phyloP scores from a whole-genome alignment of 441 rosid genomes.

The Bruguiera hainesii region DNA sequence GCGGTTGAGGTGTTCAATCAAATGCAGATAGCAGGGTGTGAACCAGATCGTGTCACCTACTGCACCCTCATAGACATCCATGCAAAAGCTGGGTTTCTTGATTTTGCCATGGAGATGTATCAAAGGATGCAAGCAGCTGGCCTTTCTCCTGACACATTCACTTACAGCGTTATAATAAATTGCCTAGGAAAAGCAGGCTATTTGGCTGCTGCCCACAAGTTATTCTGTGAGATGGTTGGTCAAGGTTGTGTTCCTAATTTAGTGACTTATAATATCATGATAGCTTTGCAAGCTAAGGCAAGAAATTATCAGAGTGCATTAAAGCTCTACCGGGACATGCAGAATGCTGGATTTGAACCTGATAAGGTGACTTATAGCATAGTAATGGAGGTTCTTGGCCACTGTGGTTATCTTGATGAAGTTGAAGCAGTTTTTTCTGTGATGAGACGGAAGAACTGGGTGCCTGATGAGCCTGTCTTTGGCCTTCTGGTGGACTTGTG shows the following conservation, averaged over 20 bases:
- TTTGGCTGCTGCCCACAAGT: constrained; percentile 66
- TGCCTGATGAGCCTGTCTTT: constrained; percentile 89
- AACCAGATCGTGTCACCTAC: constrained; percentile 87
- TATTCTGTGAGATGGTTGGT: constrained; percentile 78
- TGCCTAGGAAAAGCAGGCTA: constrained; percentile 96
- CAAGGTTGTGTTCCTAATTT: constrained; percentile 83
- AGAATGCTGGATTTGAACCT: constrained; percentile 73
- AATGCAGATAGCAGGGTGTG: constrained; percentile 71
- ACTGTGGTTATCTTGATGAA: constrained; percentile 80
- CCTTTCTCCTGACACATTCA: constrained; percentile 86
- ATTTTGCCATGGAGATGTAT: constrained; percentile 82
- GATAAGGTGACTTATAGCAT: constrained; percentile 90
- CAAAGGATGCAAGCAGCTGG: constrained; percentile 73
- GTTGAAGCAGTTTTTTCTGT: constrained; percentile 71
- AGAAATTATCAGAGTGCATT: constrained; percentile 74
- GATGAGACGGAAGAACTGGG: constrained; percentile 76
- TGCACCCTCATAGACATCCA: constrained; percentile 88
- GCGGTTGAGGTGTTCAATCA: constrained; percentile 66
- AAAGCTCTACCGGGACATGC: constrained; percentile 75
- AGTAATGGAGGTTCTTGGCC: constrained; percentile 95
- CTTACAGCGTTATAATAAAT: constrained; percentile 87
- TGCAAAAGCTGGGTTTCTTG: constrained; percentile 93
- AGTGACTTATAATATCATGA: constrained; percentile 82
- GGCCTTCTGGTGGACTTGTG: constrained; percentile 87
- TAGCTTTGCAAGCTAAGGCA: constrained; percentile 89